Percentiles rank a stretch among this genome's conserved stretches.
Evolutionary conservation across 345 rosid species (phyloP).

Genomic region (Balakata baccata): DNA sequence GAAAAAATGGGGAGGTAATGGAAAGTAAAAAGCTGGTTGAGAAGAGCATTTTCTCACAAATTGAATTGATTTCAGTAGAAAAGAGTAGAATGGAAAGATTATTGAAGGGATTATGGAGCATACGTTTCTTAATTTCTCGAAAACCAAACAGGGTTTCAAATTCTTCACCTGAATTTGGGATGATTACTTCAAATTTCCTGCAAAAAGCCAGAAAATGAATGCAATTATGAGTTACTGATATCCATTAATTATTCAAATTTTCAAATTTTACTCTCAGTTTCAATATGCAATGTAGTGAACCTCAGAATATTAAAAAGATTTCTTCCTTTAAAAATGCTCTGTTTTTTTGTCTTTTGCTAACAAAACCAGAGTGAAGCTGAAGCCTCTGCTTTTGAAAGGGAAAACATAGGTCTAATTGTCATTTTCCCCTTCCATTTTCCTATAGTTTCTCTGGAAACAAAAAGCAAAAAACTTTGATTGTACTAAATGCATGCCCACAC

Average conservation of each 20-base stretch:
- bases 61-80: neutral
- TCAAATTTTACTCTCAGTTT: neutral
- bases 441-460: neutral
- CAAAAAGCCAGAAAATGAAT: neutral
- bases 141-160: neutral
- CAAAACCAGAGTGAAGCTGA: neutral
- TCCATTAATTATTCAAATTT: neutral
- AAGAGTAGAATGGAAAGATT: neutral
- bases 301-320: too few relatives aligned
- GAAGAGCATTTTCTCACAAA: too few relatives aligned
- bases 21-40: too few relatives aligned
- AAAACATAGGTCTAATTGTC: neutral
- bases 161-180: neutral
- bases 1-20: neutral
- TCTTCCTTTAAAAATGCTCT: neutral
- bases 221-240: neutral
- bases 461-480: too few relatives aligned
- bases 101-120: neutral
- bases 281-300: neutral
- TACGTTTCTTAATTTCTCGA: conserved; percentile 13
- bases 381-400: neutral
- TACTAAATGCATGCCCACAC: too few relatives aligned
- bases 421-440: neutral
- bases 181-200: conserved; percentile 13
- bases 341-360: neutral